Evolutionary conservation across 2,329 filamentous ascomycete genomes (phyloP), one percentile per base, ranked within the genome.

Genomic region (Aspergillus sp.): DNA sequence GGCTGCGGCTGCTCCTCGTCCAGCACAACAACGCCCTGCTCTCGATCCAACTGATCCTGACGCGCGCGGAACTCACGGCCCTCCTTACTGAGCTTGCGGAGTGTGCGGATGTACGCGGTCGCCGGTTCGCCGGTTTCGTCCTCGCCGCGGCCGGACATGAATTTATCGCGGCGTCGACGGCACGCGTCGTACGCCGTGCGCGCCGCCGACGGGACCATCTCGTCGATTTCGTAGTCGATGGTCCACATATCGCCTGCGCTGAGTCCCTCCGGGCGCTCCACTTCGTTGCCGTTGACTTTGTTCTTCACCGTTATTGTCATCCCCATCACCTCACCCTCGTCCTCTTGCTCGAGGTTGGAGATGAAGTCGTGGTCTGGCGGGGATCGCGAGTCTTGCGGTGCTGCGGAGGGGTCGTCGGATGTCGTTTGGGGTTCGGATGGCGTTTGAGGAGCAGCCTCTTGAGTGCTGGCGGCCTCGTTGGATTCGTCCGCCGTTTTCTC

Each of bases 201-300:
- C 1, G 72, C 74, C 7, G 65, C 61, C 0, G 41, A 26, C 2
- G 57, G 42, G 0, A 58, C 32, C 2, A 86, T 64, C 42, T 88
- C 81, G 28, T 72, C 69, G 29, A 95, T 61, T 22, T 78, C 70
- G 58, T 93, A 95, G 46, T 91, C 76, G n/a, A 95, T 65, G 0
- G 63, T 56, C 88, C 88, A 95, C 5, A 63, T 49, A 42, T 76
- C 69, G 0, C 47, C 13, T 10, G 47, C 19, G 0, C 32, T 56
- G 28, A 80, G 53, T 0, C 66, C 45, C 1, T 59, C 42, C 0
- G 86, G 82, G 3, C 86, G 77, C 0, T 63, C 51, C 1, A 85
- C 74, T 33, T 72, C 71, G 8, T 63, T 33, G 12, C 73, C 78
- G 49, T 91, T 80, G 33, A 93, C 72, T 42, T 72, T 74, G 64